Conservation (phyloP, 73 alveolate species). For the Paramecium bursaria region DNA sequence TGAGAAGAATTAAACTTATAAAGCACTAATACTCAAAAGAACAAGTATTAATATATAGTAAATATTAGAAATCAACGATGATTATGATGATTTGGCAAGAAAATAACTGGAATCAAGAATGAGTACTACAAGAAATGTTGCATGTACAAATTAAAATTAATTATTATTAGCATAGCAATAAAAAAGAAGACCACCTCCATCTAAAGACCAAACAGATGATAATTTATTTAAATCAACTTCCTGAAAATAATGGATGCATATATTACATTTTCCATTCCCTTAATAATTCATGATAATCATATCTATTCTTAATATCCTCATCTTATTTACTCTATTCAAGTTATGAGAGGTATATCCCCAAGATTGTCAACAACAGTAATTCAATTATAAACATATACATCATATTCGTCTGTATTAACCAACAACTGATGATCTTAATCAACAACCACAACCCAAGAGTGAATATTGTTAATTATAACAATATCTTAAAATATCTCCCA, state of each 20-base stretch:
- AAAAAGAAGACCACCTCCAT: too few species aligned
- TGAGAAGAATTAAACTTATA: constrained; percentile 14
- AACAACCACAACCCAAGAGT: constrained; percentile 31
- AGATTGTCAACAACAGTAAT: background rate
- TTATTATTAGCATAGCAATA: too few species aligned
- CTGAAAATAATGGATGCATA: constrained; percentile 59
- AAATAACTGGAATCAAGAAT: constrained; percentile 26
- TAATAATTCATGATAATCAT: background rate
- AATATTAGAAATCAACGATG: background rate
- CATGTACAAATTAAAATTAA: constrained; percentile 1
- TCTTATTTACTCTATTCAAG: constrained; percentile 25
- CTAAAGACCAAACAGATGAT: too few species aligned
- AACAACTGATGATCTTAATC: constrained; percentile 19
- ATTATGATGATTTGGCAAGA: constrained; percentile 33
- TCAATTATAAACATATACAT: constrained; percentile 34
- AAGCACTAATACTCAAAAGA: constrained; percentile 9
- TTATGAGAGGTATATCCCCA: background rate
- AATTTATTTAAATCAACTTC: too few species aligned
- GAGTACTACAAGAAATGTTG: constrained; percentile 32
- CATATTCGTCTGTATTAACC: background rate
- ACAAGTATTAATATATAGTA: background rate
- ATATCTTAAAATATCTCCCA: constrained; percentile 24
- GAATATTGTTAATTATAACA: constrained; percentile 17
- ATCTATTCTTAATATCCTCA: constrained; percentile 21
- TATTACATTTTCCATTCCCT: constrained; percentile 53